These are phyloP conservation scores for Lactarius hatsudake DNA, from an alignment of 768 basidiomycete genomes.

Conservation along the genomic window DNA sequence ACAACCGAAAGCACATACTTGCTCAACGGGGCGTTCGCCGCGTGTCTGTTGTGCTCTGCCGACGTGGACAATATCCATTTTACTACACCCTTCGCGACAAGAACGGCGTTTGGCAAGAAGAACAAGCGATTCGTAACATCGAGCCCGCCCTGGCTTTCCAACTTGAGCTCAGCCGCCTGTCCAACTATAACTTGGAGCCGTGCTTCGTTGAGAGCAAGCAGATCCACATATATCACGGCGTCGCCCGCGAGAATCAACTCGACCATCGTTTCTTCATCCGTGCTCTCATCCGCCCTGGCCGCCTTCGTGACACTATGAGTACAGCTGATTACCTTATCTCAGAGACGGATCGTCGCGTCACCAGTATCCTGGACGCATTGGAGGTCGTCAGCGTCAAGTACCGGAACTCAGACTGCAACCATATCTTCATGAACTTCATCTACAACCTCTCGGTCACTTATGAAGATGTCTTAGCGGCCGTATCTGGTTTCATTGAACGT, in stretches of 20 bases:
- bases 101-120: slow-evolving; percentile 81
- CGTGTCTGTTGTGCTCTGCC: slow-evolving; percentile 88
- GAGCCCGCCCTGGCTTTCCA: slow-evolving; percentile 98
- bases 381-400: slow-evolving; percentile 90
- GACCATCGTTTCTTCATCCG: slow-evolving; percentile 98
- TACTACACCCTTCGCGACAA: slow-evolving; percentile 88
- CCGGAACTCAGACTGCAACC: slow-evolving; percentile 94
- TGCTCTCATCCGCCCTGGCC: slow-evolving; percentile 92
- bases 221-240: slow-evolving; percentile 95
- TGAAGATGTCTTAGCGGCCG: slow-evolving; percentile 94
- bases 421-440: slow-evolving; percentile 99
- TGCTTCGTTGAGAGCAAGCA: slow-evolving; percentile 96
- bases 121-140: slow-evolving; percentile 95
- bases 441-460: slow-evolving; percentile 95
- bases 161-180: slow-evolving; percentile 92
- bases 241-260: slow-evolving; percentile 94
- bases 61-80: slow-evolving; percentile 85
- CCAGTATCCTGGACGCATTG: slow-evolving; percentile 88
- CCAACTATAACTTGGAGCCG: slow-evolving; percentile 95
- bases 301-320: slow-evolving; percentile 87
- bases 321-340: slow-evolving; percentile 98
- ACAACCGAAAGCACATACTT: slow-evolving; percentile 61
- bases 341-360: slow-evolving; percentile 95
- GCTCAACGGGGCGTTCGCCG: slow-evolving; percentile 82
- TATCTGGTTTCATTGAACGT: slow-evolving; percentile 98